Evolutionary conservation across 169 alveolate genomes (phyloP).

Genomic region (Eimeria brunetti): DNA sequence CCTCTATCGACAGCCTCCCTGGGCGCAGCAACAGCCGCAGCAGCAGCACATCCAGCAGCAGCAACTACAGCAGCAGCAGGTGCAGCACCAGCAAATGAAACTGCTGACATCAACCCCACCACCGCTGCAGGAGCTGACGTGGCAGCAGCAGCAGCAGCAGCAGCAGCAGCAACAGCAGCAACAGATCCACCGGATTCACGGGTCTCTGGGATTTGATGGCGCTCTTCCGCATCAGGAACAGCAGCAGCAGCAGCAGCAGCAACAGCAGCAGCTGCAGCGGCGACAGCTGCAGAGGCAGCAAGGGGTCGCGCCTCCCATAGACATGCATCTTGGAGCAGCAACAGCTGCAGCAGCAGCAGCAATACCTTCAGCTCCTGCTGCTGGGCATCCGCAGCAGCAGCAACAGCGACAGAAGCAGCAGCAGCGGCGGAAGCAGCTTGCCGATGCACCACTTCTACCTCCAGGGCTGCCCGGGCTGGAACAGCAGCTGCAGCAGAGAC

Average conservation of each 20-base stretch:
- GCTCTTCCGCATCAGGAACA: background rate
- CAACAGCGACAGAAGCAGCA: slow-evolving; percentile 18
- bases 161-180: background rate
- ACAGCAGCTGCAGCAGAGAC: slow-evolving; percentile 17
- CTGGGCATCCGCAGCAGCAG: slow-evolving; percentile 27
- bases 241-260: slow-evolving; percentile 31
- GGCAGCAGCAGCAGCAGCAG: slow-evolving; percentile 39
- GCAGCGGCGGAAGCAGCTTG: background rate
- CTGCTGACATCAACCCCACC: slow-evolving; percentile 6
- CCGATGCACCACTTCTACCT: background rate
- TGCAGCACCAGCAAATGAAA: slow-evolving; percentile 8
- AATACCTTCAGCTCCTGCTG: background rate
- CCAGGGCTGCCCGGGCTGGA: slow-evolving; percentile 11
- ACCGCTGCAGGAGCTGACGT: background rate
- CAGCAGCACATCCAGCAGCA: slow-evolving; percentile 10
- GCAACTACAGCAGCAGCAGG: background rate
- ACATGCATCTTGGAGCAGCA: background rate
- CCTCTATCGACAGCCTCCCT: background rate
- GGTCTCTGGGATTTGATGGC: too few relatives aligned
- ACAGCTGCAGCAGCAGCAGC: slow-evolving; percentile 23
- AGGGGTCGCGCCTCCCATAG: background rate
- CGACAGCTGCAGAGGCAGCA: background rate
- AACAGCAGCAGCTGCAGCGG: slow-evolving; percentile 6
- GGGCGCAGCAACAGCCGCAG: background rate
- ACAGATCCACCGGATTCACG: too few relatives aligned